Evolutionary conservation across 1,284 basidiomycete species (phyloP).

Genomic region (Grifola frondosa): DNA sequence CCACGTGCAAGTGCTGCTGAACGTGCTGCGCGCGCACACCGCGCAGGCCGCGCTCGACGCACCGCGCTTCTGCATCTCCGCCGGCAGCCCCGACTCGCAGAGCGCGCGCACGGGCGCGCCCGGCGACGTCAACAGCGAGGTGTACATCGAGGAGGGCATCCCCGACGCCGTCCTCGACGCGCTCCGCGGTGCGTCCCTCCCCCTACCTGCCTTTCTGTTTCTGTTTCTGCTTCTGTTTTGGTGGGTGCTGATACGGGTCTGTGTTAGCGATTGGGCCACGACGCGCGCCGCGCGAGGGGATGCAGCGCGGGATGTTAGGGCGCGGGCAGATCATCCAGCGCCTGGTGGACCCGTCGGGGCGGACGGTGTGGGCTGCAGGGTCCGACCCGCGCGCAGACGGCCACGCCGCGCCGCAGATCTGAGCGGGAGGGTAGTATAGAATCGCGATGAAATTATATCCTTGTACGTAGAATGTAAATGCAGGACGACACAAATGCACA

Average conservation of each 20-base stretch:
- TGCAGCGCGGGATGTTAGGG: constrained; percentile 75
- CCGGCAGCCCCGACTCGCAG: constrained; percentile 71
- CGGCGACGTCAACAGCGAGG: constrained; percentile 75
- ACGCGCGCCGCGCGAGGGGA: constrained; percentile 62
- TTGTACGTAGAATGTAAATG: too few relatives aligned
- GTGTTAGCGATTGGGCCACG: constrained; percentile 81
- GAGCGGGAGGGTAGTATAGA: constrained; percentile 18
- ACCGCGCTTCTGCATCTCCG: constrained; percentile 93
- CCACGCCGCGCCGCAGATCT: constrained; percentile 87
- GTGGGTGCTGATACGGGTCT: not conserved
- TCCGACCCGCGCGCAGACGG: constrained; percentile 88
- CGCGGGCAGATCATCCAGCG: constrained; percentile 91
- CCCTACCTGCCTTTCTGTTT: not conserved
- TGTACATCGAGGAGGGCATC: constrained; percentile 89
- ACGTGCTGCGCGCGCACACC: constrained; percentile 83
- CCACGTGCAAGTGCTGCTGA: constrained; percentile 92
- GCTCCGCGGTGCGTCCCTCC: constrained; percentile 52
- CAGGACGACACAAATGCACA: too few relatives aligned
- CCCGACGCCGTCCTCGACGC: constrained; percentile 55
- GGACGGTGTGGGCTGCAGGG: constrained; percentile 83
- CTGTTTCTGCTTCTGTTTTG: not conserved
- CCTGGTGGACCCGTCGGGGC: constrained; percentile 62
- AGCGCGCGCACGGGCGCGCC: constrained; percentile 46
- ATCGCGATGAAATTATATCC: too few relatives aligned
- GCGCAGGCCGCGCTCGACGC: constrained; percentile 88